phyloP scores from a whole-genome alignment of 805 yeast species.

The Teunomyces panamensis region DNA sequence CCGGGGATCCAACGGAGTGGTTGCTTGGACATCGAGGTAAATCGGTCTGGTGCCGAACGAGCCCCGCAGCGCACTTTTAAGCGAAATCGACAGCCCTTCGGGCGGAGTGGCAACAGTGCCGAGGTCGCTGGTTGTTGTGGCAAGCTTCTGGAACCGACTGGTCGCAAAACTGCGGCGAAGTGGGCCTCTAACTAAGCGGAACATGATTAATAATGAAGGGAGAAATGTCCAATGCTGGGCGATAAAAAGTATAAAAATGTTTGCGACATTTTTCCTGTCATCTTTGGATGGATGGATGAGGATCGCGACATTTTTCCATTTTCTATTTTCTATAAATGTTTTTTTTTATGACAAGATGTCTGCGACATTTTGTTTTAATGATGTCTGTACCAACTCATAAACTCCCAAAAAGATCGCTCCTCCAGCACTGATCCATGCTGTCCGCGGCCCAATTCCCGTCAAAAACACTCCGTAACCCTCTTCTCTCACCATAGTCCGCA shows the following conservation, averaged over 20 bases:
- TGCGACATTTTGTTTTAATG: conserved; percentile 13
- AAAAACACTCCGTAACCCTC: conserved; percentile 76
- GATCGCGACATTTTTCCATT: neutral
- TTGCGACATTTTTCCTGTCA: no score
- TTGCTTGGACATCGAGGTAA: conserved; percentile 95
- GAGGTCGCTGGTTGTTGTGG: conserved; percentile 15
- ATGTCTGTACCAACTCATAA: conserved; percentile 66
- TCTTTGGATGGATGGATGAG: no score
- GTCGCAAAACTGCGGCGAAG: neutral
- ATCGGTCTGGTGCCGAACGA: conserved; percentile 80
- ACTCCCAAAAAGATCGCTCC: conserved; percentile 97
- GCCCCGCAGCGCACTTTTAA: conserved; percentile 46
- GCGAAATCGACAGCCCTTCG: conserved; percentile 43
- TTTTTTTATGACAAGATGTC: neutral
- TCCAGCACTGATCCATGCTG: conserved; percentile 97
- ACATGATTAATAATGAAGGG: no score
- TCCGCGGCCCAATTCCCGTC: conserved; percentile 91
- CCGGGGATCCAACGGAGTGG: conserved; percentile 97
- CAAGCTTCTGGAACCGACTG: conserved; percentile 7
- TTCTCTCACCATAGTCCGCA: conserved; percentile 53
- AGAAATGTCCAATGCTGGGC: no score
- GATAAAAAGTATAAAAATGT: neutral
- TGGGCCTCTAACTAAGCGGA: neutral
- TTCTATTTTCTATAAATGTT: neutral
- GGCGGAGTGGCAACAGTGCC: conserved; percentile 34